phyloP scores from a whole-genome alignment of 192 early-diverging fungal genomes.

The Podila horticola region DNA sequence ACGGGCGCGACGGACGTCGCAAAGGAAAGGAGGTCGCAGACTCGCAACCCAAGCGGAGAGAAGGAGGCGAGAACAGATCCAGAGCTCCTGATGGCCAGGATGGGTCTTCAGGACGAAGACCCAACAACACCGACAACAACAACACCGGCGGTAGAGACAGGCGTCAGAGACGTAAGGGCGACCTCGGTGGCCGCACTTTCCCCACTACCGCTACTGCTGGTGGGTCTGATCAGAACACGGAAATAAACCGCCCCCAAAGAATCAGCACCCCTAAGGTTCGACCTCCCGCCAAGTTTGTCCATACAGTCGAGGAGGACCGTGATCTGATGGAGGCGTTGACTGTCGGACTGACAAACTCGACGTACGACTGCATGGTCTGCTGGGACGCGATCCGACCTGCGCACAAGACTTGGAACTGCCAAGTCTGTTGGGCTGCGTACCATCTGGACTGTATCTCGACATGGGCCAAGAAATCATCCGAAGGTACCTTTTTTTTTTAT shows the following conservation, averaged over 20 bases:
- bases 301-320: slow-evolving; percentile 39
- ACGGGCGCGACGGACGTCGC: slow-evolving; percentile 19
- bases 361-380: slow-evolving; percentile 98
- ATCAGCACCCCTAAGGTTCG: slow-evolving; percentile 2
- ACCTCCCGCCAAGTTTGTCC: slow-evolving; percentile 35
- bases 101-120: slow-evolving; percentile 1
- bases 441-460: slow-evolving; percentile 87
- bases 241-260: slow-evolving; percentile 19
- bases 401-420: slow-evolving; percentile 87
- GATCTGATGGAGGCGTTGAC: slow-evolving; percentile 75
- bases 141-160: slow-evolving; percentile 15
- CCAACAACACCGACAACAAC: not conserved
- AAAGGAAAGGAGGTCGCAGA: slow-evolving; percentile 22
- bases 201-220: slow-evolving; percentile 5
- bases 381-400: slow-evolving; percentile 82
- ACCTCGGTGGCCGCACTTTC: slow-evolving; percentile 41
- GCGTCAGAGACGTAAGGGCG: slow-evolving; percentile 43
- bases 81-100: slow-evolving; percentile 10
- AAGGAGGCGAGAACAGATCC: slow-evolving; percentile 6
- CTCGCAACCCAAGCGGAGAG: slow-evolving; percentile 7
- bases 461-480: slow-evolving; percentile 77
- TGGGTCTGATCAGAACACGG: slow-evolving; percentile 4
- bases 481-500: slow-evolving; percentile 47
- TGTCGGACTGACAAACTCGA: slow-evolving; percentile 68
- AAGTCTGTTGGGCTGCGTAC: slow-evolving; percentile 89